Percentiles rank a stretch among this genome's conserved stretches.
phyloP scores from a whole-genome alignment of 2,329 filamentous ascomycete genomes.

The Dothideomycetes sp. region DNA sequence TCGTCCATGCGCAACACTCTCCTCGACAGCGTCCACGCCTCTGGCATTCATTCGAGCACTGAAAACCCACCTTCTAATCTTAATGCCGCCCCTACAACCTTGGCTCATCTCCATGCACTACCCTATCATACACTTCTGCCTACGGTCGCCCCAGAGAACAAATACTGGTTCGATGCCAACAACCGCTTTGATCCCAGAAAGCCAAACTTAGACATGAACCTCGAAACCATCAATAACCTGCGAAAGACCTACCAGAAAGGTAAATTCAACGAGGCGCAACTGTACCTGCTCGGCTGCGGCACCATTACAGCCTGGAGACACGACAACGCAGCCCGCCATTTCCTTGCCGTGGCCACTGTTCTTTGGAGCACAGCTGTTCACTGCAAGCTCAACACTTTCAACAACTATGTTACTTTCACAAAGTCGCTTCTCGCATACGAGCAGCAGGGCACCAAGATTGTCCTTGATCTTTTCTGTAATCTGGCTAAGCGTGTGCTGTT shows the following conservation, averaged over 20 bases:
- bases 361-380: neutral
- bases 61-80: too few species aligned
- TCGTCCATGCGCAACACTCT: too few species aligned
- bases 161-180: neutral
- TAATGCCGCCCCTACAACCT: too few species aligned
- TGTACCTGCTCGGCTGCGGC: neutral
- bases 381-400: neutral
- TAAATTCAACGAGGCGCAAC: neutral
- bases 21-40: too few species aligned
- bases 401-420: neutral
- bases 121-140: slow-evolving; percentile 4
- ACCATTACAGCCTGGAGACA: neutral
- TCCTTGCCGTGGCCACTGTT: neutral
- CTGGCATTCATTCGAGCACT: too few species aligned
- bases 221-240: neutral
- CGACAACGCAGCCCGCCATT: neutral
- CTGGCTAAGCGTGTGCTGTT: neutral
- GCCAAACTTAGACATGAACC: neutral
- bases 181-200: neutral
- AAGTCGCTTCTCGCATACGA: neutral
- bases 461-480: neutral
- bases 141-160: neutral
- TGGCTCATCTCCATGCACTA: slow-evolving; percentile 1
- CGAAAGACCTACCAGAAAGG: neutral
- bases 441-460: neutral